Percentiles rank a stretch among this genome's conserved stretches.
Conservation (phyloP, 768 basidiomycete species). For the Phlebiopsis gigantea region DNA sequence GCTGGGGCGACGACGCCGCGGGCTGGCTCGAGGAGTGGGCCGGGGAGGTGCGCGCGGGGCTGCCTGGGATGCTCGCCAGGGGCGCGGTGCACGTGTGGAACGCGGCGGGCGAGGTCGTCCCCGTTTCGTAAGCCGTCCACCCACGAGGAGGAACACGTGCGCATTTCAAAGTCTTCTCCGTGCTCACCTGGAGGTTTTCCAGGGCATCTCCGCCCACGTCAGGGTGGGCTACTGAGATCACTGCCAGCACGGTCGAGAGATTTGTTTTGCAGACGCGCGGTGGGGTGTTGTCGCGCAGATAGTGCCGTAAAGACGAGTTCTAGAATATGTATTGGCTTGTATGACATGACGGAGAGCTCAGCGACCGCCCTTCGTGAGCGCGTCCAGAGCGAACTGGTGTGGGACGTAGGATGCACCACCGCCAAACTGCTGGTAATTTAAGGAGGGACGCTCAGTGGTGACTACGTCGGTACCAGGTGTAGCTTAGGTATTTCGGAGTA, state of each 20-base stretch:
- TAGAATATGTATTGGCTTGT: no score
- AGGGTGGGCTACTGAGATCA: no score
- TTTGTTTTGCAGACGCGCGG: no score
- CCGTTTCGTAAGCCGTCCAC: no score
- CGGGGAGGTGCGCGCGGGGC: neutral
- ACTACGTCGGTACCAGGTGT: neutral
- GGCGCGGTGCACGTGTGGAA: neutral
- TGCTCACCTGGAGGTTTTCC: no score
- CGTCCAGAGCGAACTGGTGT: neutral
- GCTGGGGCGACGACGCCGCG: neutral
- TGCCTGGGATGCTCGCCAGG: neutral
- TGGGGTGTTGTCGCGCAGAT: no score
- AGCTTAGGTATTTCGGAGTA: neutral
- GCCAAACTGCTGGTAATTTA: neutral
- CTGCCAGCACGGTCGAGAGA: no score
- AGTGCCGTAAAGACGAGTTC: no score
- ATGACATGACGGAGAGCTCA: neutral
- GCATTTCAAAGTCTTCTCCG: no score
- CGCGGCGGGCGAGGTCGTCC: neutral
- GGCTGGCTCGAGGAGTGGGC: neutral
- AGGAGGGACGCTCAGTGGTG: no score
- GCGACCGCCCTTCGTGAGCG: neutral
- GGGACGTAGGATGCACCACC: neutral
- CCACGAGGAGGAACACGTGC: no score
- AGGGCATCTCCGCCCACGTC: no score